A percentile compares a stretch with the other conserved stretches of the same genome.
Evolutionary conservation across 257 asterid species (phyloP).

Genomic region (Solanum chiquidenum): DNA sequence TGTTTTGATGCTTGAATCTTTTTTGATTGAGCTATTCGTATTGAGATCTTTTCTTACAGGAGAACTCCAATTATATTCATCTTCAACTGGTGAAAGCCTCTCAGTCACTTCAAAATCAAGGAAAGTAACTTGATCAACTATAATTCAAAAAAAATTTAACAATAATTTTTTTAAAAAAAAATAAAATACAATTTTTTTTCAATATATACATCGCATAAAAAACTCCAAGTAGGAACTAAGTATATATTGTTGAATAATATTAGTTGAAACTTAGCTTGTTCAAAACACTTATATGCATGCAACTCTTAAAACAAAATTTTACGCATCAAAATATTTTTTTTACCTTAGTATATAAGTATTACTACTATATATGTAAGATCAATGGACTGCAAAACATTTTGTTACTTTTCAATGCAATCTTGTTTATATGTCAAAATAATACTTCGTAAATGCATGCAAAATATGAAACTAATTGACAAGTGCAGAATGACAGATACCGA

Average conservation of each 20-base stretch:
- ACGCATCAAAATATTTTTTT: not conserved
- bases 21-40: not conserved
- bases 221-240: no score
- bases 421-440: not conserved
- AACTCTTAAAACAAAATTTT: not conserved
- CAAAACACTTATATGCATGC: not conserved
- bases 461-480: not conserved
- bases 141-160: not conserved
- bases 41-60: fast-evolving
- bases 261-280: not conserved
- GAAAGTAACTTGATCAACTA: not conserved
- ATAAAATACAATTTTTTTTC: no score
- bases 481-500: not conserved
- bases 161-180: no score
- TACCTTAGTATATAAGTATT: not conserved
- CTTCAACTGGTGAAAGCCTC: not conserved
- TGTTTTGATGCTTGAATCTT: not conserved
- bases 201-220: no score
- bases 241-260: not conserved
- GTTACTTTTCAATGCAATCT: not conserved
- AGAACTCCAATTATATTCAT: not conserved
- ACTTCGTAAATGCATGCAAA: not conserved
- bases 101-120: not conserved
- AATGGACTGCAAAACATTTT: not conserved
- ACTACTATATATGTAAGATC: not conserved